Percentiles rank a stretch among this genome's conserved stretches.
Conservation (phyloP, 257 asterid genomes). For the Mitragyna speciosa region DNA sequence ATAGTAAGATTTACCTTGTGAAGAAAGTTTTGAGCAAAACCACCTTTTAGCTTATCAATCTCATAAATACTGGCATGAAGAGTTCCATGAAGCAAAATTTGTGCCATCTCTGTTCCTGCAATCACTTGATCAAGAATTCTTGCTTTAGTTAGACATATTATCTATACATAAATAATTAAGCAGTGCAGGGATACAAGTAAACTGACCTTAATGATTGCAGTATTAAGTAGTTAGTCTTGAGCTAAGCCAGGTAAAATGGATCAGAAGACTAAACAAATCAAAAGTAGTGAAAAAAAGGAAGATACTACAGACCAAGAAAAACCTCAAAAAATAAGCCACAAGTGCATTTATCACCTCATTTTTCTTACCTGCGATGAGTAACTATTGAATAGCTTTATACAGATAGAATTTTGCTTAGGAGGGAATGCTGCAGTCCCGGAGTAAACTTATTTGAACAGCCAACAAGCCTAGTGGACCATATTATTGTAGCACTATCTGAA, state of each 20-base stretch:
- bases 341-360: background rate
- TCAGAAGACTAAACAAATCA: background rate
- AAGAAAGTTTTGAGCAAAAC: slow-evolving; percentile 18
- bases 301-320: background rate
- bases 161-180: background rate
- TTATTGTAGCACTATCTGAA: background rate
- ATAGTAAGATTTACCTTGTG: slow-evolving; percentile 24
- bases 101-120: slow-evolving; percentile 30
- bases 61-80: slow-evolving; percentile 39
- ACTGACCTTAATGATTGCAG: background rate
- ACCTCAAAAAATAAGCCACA: background rate
- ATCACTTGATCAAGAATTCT: slow-evolving; percentile 2
- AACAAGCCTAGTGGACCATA: background rate
- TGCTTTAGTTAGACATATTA: background rate
- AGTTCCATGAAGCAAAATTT: slow-evolving; percentile 40
- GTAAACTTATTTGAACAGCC: background rate
- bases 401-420: background rate
- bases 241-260: background rate
- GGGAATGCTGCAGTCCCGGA: background rate
- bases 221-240: background rate
- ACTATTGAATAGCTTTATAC: background rate
- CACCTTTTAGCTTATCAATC: slow-evolving; percentile 30
- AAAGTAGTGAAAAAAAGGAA: background rate
- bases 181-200: background rate
- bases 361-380: background rate